Conservation (phyloP, 345 rosid genomes). For the Laguncularia racemosa region DNA sequence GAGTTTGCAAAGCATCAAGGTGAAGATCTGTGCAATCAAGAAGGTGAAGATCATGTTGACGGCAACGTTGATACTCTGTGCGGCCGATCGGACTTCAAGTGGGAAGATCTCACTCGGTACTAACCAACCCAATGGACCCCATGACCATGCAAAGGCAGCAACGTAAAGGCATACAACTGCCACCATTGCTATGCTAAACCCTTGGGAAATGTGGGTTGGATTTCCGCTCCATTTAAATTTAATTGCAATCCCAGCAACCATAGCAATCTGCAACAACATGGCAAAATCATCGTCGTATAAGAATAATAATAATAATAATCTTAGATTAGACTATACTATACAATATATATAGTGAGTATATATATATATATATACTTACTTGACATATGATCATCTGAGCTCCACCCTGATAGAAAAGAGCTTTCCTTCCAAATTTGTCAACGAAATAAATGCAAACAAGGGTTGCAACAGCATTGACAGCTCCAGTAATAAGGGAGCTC, state of each 20-base stretch:
- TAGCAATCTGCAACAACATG: constrained; percentile 17
- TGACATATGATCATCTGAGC: constrained; percentile 24
- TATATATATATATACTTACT: constrained; percentile 7
- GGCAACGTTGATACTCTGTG: constrained; percentile 39
- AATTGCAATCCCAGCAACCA: constrained; percentile 29
- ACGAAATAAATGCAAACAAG: constrained; percentile 16
- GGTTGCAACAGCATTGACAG: constrained; percentile 16
- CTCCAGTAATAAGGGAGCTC: constrained; percentile 22
- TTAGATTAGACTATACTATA: no score
- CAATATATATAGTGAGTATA: no score
- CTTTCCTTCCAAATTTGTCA: constrained; percentile 29
- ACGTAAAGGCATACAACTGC: constrained; percentile 34
- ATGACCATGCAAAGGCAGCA: constrained; percentile 57
- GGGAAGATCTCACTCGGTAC: constrained; percentile 66
- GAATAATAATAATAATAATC: no score
- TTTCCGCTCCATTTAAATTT: constrained; percentile 49
- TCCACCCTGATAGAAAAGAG: constrained; percentile 26
- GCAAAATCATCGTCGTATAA: no score
- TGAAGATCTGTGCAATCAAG: constrained; percentile 51
- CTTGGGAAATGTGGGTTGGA: constrained; percentile 21
- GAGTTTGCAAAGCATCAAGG: constrained; percentile 42
- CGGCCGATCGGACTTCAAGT: constrained; percentile 55
- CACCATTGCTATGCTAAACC: constrained; percentile 29
- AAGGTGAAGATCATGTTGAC: constrained; percentile 60
- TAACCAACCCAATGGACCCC: constrained; percentile 70